Base-by-base conservation (phyloP, 2,329 filamentous ascomycete species). In the Scedosporium aurantiacum region DNA sequence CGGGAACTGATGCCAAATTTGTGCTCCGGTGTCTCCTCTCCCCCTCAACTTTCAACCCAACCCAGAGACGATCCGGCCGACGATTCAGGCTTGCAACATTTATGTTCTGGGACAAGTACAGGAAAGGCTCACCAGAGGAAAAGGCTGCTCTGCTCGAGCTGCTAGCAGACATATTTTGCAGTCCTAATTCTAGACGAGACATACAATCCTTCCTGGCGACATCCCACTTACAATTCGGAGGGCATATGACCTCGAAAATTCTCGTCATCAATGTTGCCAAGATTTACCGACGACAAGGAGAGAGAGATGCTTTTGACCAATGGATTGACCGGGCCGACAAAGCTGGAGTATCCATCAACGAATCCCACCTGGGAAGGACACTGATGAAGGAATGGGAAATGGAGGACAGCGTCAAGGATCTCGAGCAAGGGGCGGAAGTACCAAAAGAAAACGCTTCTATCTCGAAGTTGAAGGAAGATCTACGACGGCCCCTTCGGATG, bases 171-270 rank as follows among this genome's bases (percentile, higher is more conserved):
- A 10, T 50, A 32, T 60, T 60, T 47, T n/a, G 25, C 10, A 23
- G n/a, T 5, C 23, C 28, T 12, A 52, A 7, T 21, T 12, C 43
- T 23, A 43, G 47, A n/a, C 18, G 18, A 18, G 25, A 41, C 21
- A 60, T 60, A 16, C 45, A 60, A 28, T 41, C 43, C n/a, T 60
- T 60, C 47, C 45, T 60, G 12, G 47, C 58, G 8, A 60, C 58
- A 7, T 40, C 47, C 5, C 45, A 55, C 45, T 10, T 60, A 23
- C 58, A 55, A 23, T 55, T 60, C 32, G 58, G 58, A 23, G 7
- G 58, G 14, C 32, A 60, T 25, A 40, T 54, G 28, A 55, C 58
- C 7, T n/a, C 45, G 12, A 54, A 55, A n/a, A 16, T 43, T 18
- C 28, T 60, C 14, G 58, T 60, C 5, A n/a, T 43, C 27, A 7